These are phyloP conservation scores for Neurospora cerealis DNA, from an alignment of 495 filamentous ascomycete species.

Conservation along the genomic window DNA sequence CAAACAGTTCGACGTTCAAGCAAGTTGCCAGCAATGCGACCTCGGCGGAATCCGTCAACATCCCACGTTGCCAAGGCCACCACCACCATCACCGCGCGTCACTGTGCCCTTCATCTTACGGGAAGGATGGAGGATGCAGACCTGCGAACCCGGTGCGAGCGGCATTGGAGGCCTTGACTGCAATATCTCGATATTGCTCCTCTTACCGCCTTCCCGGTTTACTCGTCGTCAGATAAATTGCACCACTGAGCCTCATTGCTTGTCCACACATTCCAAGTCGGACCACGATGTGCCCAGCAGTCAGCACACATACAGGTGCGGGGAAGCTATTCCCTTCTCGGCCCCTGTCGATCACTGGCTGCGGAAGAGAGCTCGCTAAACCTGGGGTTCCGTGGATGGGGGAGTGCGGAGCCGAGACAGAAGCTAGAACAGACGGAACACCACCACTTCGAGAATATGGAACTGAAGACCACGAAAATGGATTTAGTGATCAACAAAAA, in stretches of 20 bases:
- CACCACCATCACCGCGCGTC: neutral
- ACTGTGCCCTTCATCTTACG: neutral
- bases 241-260: neutral
- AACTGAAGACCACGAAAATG: neutral
- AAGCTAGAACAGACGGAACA: neutral
- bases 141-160: neutral
- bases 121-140: neutral
- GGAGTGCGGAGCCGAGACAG: neutral
- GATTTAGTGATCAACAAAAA: neutral
- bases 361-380: neutral
- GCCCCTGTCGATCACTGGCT: neutral
- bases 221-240: neutral
- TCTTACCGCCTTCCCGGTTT: constrained; percentile 11
- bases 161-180: constrained; percentile 1
- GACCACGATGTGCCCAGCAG: neutral
- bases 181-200: constrained; percentile 15
- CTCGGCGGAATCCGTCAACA: constrained; percentile 12
- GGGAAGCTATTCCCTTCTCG: neutral
- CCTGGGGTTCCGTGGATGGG: neutral
- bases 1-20: neutral
- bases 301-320: neutral
- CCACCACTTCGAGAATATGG: neutral
- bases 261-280: neutral
- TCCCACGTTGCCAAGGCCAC: neutral
- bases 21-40: constrained; percentile 11